Base-by-base conservation (phyloP, 805 yeast species). In the Ogataea minuta region DNA sequence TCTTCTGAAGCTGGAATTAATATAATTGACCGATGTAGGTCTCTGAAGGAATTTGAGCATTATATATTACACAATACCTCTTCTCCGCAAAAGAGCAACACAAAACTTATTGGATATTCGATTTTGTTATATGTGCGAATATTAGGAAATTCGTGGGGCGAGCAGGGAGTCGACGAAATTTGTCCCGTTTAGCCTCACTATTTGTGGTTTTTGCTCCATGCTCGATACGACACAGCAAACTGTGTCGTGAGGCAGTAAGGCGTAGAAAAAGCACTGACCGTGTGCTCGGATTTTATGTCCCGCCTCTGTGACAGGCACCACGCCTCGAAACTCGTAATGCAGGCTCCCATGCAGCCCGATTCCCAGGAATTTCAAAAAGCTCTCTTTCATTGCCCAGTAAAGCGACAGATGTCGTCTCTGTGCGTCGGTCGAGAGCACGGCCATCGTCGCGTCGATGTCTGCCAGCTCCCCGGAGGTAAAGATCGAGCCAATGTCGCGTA, bases 311-410 rank as follows among this genome's bases (percentile, higher is more conserved):
- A 45, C 26, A 11, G 35, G 36, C 14, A 20, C 30, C 2, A 52
- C 49, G 10, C 36, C 34, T 2, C 34, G 9, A 35, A 56, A 57
- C 31, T 54, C 53, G 40, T 54, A 60, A 12, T 47, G 36, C 26
- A 63, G 48, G 9, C 62, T 62, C 11, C 43, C 28, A 14, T 56
- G 50, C 10, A 78, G 56, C 0, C 95, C 95, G 12, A 70, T 60
- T 0, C 95, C 95, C 2, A 72, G 50, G 26, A 70, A 74, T 52
- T 86, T 86, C 6, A 85, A 72, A 52, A 77, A 83, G 14, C 87
- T 77, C 56, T 86, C 95, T 54, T 86, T 86, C 38, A 86, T 57
- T 0, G 95, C 84, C 95, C 95, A 86, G 24, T 72, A 68, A 27
- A 76, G 77, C 13, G 82, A 74, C 49, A 82, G 73, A 8, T 42